These are phyloP conservation scores for Bruguiera parviflora DNA, from an alignment of 345 rosid species.

Conservation along the genomic window DNA sequence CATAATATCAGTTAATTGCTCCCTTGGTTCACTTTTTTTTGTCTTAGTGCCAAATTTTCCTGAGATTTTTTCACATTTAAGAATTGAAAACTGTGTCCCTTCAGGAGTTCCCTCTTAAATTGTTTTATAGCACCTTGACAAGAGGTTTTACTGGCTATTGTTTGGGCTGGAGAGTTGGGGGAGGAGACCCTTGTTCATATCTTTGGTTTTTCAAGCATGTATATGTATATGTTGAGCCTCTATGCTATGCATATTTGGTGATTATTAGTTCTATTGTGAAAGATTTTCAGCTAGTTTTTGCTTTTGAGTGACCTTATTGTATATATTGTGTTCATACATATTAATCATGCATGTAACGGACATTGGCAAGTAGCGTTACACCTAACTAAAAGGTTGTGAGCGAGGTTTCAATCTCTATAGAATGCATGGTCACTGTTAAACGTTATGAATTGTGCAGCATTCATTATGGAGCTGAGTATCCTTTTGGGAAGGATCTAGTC, in stretches of 20 bases:
- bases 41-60: background rate
- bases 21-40: background rate
- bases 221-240: too few species aligned
- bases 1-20: slow-evolving; percentile 1
- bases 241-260: too few species aligned
- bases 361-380: too few species aligned
- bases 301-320: too few species aligned
- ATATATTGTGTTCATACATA: too few species aligned
- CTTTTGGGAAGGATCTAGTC: background rate
- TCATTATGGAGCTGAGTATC: background rate
- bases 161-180: too few species aligned
- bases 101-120: background rate
- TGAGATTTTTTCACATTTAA: background rate
- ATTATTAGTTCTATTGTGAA: too few species aligned
- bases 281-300: too few species aligned
- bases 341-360: too few species aligned
- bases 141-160: too few species aligned
- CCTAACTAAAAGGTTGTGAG: background rate
- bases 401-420: background rate
- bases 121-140: background rate
- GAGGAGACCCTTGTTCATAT: too few species aligned
- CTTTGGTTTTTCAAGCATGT: too few species aligned
- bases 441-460: background rate
- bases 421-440: background rate
- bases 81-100: background rate